These are phyloP conservation scores for Letharia columbiana DNA, from an alignment of 495 filamentous ascomycete species.

Conservation along the genomic window DNA sequence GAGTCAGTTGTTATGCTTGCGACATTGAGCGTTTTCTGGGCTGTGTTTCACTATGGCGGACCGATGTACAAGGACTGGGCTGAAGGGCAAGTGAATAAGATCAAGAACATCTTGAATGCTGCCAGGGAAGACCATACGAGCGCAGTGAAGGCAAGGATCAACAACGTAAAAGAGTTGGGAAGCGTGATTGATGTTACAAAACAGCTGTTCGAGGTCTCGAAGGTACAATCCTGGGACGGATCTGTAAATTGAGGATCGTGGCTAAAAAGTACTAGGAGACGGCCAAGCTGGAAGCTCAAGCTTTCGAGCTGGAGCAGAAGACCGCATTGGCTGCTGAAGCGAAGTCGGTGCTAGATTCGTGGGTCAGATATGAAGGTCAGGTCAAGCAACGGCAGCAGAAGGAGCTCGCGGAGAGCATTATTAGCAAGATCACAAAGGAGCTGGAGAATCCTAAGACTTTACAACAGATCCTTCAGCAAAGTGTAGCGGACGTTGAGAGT, in stretches of 20 bases:
- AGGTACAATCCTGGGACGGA: slow-evolving; percentile 45
- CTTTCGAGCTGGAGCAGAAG: slow-evolving; percentile 92
- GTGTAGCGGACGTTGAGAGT: slow-evolving; percentile 94
- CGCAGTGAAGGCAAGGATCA: slow-evolving; percentile 88
- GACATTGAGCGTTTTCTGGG: slow-evolving; percentile 81
- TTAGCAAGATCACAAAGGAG: slow-evolving; percentile 96
- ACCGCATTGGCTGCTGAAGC: slow-evolving; percentile 84
- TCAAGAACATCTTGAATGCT: slow-evolving; percentile 85
- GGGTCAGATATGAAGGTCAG: slow-evolving; percentile 96
- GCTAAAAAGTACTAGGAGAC: slow-evolving; percentile 61
- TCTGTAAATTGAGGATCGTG: background rate
- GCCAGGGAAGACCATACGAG: slow-evolving; percentile 88
- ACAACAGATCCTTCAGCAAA: slow-evolving; percentile 92
- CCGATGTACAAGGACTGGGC: slow-evolving; percentile 92
- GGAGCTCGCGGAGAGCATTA: slow-evolving; percentile 86
- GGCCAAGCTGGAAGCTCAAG: slow-evolving; percentile 86
- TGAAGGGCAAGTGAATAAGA: slow-evolving; percentile 72
- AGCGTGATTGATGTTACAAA: slow-evolving; percentile 94
- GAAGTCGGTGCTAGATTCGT: slow-evolving; percentile 90
- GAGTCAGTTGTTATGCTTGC: slow-evolving; percentile 87
- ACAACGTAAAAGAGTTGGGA: slow-evolving; percentile 84
- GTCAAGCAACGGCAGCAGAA: slow-evolving; percentile 97
- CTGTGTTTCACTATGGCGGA: slow-evolving; percentile 81
- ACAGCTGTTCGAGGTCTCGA: slow-evolving; percentile 93
- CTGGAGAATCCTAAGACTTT: slow-evolving; percentile 92